A percentile compares a stretch with the other conserved stretches of the same genome.
These are phyloP conservation scores for Trichoderma gamsii DNA, from an alignment of 495 filamentous ascomycete species.

Conservation along the genomic window DNA sequence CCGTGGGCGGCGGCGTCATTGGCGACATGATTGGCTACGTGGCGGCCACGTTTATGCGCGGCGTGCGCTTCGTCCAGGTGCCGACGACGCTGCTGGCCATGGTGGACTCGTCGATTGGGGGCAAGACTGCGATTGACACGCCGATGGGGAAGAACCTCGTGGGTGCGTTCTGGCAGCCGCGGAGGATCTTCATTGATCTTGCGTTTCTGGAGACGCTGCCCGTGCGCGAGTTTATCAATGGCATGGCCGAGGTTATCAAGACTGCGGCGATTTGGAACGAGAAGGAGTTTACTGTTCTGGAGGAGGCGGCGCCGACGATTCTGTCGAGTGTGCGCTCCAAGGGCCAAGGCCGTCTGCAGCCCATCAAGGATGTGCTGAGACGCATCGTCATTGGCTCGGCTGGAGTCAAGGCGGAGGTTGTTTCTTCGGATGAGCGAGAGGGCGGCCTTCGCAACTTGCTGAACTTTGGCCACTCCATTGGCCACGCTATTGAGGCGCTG, in stretches of 20 bases:
- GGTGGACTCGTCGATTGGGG: conserved; percentile 97
- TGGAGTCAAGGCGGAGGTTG: conserved; percentile 85
- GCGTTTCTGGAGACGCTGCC: conserved; percentile 88
- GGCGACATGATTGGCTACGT: conserved; percentile 97
- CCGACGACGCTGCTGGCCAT: conserved; percentile 92
- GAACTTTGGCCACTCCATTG: conserved; percentile 98
- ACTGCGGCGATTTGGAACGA: conserved; percentile 95
- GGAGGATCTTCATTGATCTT: conserved; percentile 88
- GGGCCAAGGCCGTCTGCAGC: conserved; percentile 50
- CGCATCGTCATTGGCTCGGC: conserved; percentile 83
- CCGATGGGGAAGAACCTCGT: conserved; percentile 97
- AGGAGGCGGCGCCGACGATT: conserved; percentile 70
- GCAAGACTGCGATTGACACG: conserved; percentile 96
- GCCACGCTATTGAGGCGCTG: conserved; percentile 93
- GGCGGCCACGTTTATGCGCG: conserved; percentile 96
- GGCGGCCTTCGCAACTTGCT: conserved; percentile 90
- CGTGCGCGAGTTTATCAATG: conserved; percentile 91
- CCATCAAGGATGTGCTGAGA: conserved; percentile 72
- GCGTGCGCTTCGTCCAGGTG: conserved; percentile 92
- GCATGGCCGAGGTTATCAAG: conserved; percentile 98
- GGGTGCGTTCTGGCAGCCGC: conserved; percentile 93
- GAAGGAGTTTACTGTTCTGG: conserved; percentile 76
- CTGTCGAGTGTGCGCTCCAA: conserved; percentile 62
- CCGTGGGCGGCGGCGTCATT: conserved; percentile 94
- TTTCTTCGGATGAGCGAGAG: conserved; percentile 88